Percentiles rank a stretch among this genome's conserved stretches.
These are phyloP conservation scores for Geotrichum restrictum DNA, from an alignment of 1,139 yeast species.

Conservation along the genomic window DNA sequence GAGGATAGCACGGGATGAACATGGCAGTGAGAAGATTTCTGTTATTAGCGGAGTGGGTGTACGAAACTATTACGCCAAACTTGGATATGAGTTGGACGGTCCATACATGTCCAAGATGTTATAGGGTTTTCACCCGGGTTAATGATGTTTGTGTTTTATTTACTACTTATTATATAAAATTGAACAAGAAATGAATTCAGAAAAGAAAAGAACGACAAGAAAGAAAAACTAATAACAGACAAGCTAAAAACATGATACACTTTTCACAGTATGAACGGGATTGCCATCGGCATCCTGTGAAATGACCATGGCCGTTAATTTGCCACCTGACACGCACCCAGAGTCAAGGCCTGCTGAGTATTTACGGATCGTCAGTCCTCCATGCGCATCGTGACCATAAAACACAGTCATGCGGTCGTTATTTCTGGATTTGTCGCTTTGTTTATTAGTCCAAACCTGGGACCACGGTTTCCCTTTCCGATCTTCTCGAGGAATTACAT, in stretches of 20 bases:
- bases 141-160: too few species aligned
- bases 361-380: constrained; percentile 63
- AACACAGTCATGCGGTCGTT: constrained; percentile 53
- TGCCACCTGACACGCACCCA: constrained; percentile 74
- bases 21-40: constrained; percentile 83
- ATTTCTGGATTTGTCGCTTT: constrained; percentile 38
- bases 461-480: constrained; percentile 58
- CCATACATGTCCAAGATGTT: constrained; percentile 84
- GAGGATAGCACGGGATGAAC: constrained; percentile 91
- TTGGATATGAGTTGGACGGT: constrained; percentile 91
- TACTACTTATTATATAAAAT: not conserved
- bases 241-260: constrained; percentile 32
- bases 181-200: not conserved
- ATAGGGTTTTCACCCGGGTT: constrained; percentile 1
- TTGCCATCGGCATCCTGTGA: constrained; percentile 32
- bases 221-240: not conserved
- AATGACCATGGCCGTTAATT: constrained; percentile 61
- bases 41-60: constrained; percentile 98
- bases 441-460: constrained; percentile 54
- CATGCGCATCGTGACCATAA: constrained; percentile 86
- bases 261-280: constrained; percentile 33
- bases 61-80: constrained; percentile 84
- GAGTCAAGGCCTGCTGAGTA: constrained; percentile 78
- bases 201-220: not conserved
- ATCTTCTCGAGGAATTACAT: constrained; percentile 50